Base-by-base conservation (phyloP, 2,329 filamentous ascomycete genomes). In the Laburnicola sp. region DNA sequence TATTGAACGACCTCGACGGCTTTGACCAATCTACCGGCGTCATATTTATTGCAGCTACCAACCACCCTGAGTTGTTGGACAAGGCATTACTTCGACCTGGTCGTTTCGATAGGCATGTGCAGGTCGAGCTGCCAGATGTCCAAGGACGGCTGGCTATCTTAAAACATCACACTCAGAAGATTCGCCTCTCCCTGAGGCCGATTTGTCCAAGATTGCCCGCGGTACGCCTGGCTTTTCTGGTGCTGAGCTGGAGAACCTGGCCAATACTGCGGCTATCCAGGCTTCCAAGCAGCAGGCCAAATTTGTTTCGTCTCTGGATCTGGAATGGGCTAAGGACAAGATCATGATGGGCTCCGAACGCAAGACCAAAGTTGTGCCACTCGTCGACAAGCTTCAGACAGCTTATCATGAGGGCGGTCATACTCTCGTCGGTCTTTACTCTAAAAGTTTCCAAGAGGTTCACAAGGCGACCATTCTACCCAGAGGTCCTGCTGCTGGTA, bases 381-480 rank as follows among this genome's bases (percentile, higher is more conserved):
- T 93, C 58, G 91, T 96, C 76, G 94, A 99, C 76, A 97, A 95
- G 78, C 83, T 94, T 63, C 87, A 91, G 80, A 96, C 92, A n/a
- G 91, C 91, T 1, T 96, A 96, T 67, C 91, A 96, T 68, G 94
- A 99, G 76, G 95, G 93, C 49, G 94, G 94, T 2, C 94, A 99
- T 73, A 91, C 94, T 6, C 83, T 99, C 11, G 90, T 97, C 52
- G 87, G 88, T 49, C 86, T 97, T 66, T 91, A 93, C 62, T 89
- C 87, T 9, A 86, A 88, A 54, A 84, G 84, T 32, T 84, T 87
- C 45, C 86, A 82, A 57, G 88, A 88, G 28, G 81, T 99, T 1
- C 97, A 99, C 82, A 99, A 99, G 76, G 92, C 96, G 43, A 99
- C 94, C 0, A 95, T 99, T 63, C 87, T 99, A 65, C 92, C 94